Evolutionary conservation across 306 rosid genomes (phyloP), one percentile per base, ranked within the genome.

Genomic region (Calophaca sinica): DNA sequence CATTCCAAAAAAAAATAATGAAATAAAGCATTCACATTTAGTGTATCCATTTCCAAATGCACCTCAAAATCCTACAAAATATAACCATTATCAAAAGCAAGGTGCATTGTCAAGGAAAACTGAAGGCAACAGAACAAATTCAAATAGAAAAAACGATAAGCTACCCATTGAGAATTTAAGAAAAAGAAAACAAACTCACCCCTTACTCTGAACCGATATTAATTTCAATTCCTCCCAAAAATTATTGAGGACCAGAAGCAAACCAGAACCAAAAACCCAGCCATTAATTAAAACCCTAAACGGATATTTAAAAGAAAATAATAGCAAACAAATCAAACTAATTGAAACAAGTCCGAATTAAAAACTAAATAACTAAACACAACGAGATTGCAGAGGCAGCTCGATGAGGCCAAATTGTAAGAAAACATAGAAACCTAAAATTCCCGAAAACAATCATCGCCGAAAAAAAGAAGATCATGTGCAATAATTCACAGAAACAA

Each of bases 261-360:
- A 54, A 58, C 39, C 77, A 44, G 44, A 79, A 73, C 81, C 72
- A 61, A 70, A 81, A 84, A 68, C 86, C 44, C 74, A 73, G 20
- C 11, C 33, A 82, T 9, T 61, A 72, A 70, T 12, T 29, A 78
- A 88, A 87, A 87, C 84, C 87, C 81, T 72, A 66, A 74, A 80
- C 36, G 32, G 4, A 41, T 0, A 61, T 52, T 48, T 41, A 4
- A 54, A 66, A 45, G 67, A 66, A 33, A 41, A 41, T 1, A 54
- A 7, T 29, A 20, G 50, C 39, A 68, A 80, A 60, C 11, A 42
- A 78, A 69, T 66, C n/a, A 85, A 82, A 64, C 69, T 2, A 69
- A 68, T 73, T 62, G 46, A 76, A 68, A 73, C 28, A 42, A 59
- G 7, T 10, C 51, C 9, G 44, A 60, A 76, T 35, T 62, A 33